Evolutionary conservation across 441 rosid genomes (phyloP), one percentile per base, ranked within the genome.

Genomic region (Isatis lusitanica): DNA sequence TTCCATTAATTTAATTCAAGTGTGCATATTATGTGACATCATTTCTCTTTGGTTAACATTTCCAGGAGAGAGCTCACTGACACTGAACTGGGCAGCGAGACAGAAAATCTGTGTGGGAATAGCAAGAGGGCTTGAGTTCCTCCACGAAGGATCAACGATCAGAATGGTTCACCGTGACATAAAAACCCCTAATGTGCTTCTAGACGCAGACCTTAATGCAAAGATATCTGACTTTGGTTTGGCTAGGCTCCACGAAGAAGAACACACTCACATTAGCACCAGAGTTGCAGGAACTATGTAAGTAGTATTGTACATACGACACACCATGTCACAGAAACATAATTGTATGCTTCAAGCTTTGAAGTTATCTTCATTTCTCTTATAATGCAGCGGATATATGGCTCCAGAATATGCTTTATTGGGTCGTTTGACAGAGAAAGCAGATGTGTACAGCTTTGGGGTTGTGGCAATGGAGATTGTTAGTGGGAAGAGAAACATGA

Each of bases 141-240:
- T 86, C 18, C 87, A 86, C 12, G 85, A 86, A 69, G 86, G 84
- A 71, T 86, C 87, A 0, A 31, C 52, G 55, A 71, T 84, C 21
- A 76, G 78, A 46, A 81, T 86, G 77, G 84, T 86, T 65, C 87
- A 86, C 50, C 75, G 87, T 44, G 89, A 85, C 70, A 84, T 84
- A 24, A 86, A 86, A 77, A 82, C 82, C 38, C 74, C 81, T 0
- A 85, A 85, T 9, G 76, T 85, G 18, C 71, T 85, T 18, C 82
- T 85, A 44, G 84, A 83, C 15, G 31, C 66, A 0, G 74, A 83
- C 53, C 61, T 83, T 1, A 83, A 73, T 31, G 74, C 84, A 11
- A 85, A 85, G 40, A 83, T 83, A 78, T 83, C 85, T 0, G 85
- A 85, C 52, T 83, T 85, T 50, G 85, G 85, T 15, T 75, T 85